Evolutionary conservation across 176 grass and related monocot genomes (phyloP).

Genomic region (Eleusine coracana): DNA sequence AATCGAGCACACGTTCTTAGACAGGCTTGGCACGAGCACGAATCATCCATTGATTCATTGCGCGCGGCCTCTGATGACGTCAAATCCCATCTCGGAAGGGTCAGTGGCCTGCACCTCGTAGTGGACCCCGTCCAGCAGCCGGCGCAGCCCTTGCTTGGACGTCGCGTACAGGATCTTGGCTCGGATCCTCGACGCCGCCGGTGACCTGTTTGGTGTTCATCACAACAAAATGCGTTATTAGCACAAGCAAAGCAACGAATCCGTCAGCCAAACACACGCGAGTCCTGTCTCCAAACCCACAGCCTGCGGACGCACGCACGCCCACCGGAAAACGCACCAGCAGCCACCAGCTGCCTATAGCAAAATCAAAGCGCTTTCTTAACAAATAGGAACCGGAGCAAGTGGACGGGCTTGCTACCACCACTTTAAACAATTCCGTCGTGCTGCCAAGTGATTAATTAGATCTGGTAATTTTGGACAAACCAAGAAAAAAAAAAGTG

Average conservation of each 20-base stretch:
- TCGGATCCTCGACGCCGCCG: conserved; percentile 91
- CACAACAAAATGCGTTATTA: background rate
- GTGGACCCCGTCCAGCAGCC: conserved; percentile 87
- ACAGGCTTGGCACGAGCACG: too few species aligned
- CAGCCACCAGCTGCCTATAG: conserved; percentile 20
- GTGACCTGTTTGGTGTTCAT: conserved; percentile 59
- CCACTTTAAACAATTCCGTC: background rate
- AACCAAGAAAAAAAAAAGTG: background rate
- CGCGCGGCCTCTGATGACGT: conserved; percentile 85
- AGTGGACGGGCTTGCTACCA: conserved; percentile 14
- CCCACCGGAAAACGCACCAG: conserved; percentile 38
- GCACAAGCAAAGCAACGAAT: conserved; percentile 18
- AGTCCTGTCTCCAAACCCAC: background rate
- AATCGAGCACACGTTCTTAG: too few species aligned
- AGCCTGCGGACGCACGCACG: background rate
- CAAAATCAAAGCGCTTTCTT: conserved; percentile 21
- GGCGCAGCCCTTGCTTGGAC: conserved; percentile 89
- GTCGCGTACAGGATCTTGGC: conserved; percentile 98
- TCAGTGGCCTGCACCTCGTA: conserved; percentile 99
- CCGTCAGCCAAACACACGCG: conserved; percentile 6
- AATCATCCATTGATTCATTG: conserved; percentile 43
- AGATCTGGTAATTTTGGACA: background rate
- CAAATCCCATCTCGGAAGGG: conserved; percentile 93
- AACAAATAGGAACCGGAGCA: conserved; percentile 29
- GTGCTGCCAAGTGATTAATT: background rate